phyloP scores from a whole-genome alignment of 129 eudicot species.

The sunflower (Helianthus annuus) region HanXRQr2.0-SUNRISE NC_035441.2:171380347-171380846 shows the following conservation, averaged over 20 bases:
- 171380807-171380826: not conserved
- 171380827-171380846: not conserved
- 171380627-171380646: not conserved
- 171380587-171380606: not conserved
- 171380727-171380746: not conserved
- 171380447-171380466: not conserved
- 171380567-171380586: not conserved
- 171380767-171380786: too few species aligned
- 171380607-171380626: not conserved
- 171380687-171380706: slow-evolving; percentile 19
- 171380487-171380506: slow-evolving; percentile 57
- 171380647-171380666: not conserved
- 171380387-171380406: slow-evolving; percentile 84
- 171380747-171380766: slow-evolving; percentile 9
- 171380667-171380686: not conserved
- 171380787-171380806: not conserved
- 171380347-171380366: slow-evolving; percentile 67
- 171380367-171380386: slow-evolving; percentile 70
- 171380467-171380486: slow-evolving; percentile 1
- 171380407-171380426: slow-evolving; percentile 69
- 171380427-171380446: not conserved
- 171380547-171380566: slow-evolving; percentile 26
- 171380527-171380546: slow-evolving; percentile 85
- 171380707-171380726: not conserved
- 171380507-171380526: slow-evolving; percentile 89